phyloP scores from a whole-genome alignment of 768 basidiomycete species.

The Tremella yokohamensis region DNA sequence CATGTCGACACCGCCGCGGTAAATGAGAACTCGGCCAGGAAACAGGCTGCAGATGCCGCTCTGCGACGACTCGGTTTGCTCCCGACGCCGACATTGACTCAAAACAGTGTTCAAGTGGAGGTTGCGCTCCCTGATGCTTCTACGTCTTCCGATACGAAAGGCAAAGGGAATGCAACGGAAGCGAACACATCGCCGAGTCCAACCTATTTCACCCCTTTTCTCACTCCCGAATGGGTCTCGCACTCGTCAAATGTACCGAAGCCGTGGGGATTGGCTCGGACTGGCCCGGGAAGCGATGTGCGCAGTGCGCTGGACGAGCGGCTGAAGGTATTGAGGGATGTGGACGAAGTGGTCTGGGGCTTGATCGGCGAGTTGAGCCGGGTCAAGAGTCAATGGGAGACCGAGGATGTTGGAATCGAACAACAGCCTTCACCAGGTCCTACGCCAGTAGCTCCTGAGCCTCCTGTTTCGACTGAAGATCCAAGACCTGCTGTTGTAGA shows the following conservation, averaged over 20 bases:
- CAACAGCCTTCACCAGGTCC: too few species aligned
- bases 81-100: neutral
- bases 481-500: too few species aligned
- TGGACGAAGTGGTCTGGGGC: conserved; percentile 67
- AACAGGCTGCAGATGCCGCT: conserved; percentile 68
- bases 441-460: too few species aligned
- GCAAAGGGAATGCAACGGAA: conserved; percentile 18
- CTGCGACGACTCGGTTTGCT: conserved; percentile 55
- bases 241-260: conserved; percentile 7
- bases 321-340: conserved; percentile 70
- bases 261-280: neutral
- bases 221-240: neutral
- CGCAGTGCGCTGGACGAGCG: conserved; percentile 81
- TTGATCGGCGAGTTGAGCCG: conserved; percentile 76
- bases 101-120: neutral
- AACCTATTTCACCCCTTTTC: conserved; percentile 15
- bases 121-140: neutral
- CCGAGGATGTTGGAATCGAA: conserved; percentile 4
- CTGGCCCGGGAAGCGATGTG: conserved; percentile 50
- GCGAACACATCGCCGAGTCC: conserved; percentile 9
- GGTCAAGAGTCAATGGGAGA: conserved; percentile 58
- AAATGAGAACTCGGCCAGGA: conserved; percentile 50
- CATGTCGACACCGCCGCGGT: neutral
- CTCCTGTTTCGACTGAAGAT: too few species aligned
- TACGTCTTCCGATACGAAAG: conserved; percentile 7